Percentiles rank a stretch among this genome's conserved stretches.
These are phyloP conservation scores for Myriosclerotinia duriaeana DNA, from an alignment of 2,329 filamentous ascomycete genomes.

Conservation along the genomic window DNA sequence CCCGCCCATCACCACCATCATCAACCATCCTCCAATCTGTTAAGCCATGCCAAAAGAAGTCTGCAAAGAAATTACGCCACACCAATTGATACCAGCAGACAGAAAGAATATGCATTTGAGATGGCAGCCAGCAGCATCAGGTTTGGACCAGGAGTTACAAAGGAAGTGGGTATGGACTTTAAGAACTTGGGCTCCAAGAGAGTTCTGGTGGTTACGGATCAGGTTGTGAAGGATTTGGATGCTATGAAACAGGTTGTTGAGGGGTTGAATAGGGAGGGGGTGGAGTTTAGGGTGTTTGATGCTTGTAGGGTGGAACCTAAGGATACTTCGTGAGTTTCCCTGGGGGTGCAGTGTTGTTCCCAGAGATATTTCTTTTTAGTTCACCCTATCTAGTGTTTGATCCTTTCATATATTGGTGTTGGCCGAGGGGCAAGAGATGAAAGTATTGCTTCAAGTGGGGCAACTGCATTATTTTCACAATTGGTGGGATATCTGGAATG, in stretches of 20 bases:
- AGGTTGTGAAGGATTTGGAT: conserved; percentile 75
- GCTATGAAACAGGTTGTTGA: conserved; percentile 89
- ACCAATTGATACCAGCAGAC: conserved; percentile 65
- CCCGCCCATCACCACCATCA: conserved; percentile 70
- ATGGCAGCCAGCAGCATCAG: conserved; percentile 95
- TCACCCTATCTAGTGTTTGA: too few relatives aligned
- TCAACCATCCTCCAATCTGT: conserved; percentile 43
- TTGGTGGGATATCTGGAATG: background rate
- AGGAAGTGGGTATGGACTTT: conserved; percentile 97
- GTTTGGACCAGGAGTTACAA: conserved; percentile 89
- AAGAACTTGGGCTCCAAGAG: conserved; percentile 84
- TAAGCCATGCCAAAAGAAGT: conserved; percentile 49
- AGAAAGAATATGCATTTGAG: conserved; percentile 98
- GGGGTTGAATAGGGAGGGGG: conserved; percentile 72
- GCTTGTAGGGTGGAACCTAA: conserved; percentile 87
- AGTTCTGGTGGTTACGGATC: conserved; percentile 90
- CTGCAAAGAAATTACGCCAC: conserved; percentile 64
- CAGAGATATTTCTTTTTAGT: too few relatives aligned
- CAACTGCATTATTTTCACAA: background rate
- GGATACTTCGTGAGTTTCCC: conserved; percentile 71
- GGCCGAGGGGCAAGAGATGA: too few relatives aligned
- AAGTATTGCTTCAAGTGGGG: background rate
- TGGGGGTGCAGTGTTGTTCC: background rate
- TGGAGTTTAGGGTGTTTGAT: conserved; percentile 79
- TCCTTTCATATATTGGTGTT: too few relatives aligned